phyloP scores from a whole-genome alignment of 192 early-diverging fungal species.

The Rhizophagus prolifer region DNA sequence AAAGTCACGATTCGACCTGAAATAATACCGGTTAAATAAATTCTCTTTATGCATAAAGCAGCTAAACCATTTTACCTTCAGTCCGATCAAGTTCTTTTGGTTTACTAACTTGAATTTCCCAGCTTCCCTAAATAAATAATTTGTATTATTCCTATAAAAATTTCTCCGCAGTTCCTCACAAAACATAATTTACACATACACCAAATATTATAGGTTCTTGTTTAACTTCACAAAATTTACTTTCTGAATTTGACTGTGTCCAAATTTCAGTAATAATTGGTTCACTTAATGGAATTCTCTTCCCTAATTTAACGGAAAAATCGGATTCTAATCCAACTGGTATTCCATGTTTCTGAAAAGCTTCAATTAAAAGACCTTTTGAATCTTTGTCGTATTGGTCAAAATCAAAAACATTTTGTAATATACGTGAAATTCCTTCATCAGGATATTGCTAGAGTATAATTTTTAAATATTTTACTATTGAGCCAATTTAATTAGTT shows the following conservation, averaged over 20 bases:
- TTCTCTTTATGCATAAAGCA: neutral
- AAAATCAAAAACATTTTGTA: conserved; percentile 84
- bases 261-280: conserved; percentile 58
- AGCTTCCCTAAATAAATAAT: conserved; percentile 46
- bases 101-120: conserved; percentile 50
- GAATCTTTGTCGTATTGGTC: conserved; percentile 71
- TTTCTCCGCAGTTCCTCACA: too few species aligned
- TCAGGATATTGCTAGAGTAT: conserved; percentile 53
- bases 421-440: conserved; percentile 64
- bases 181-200: conserved; percentile 16
- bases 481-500: neutral
- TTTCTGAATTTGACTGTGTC: conserved; percentile 37
- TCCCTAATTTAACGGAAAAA: conserved; percentile 61
- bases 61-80: conserved; percentile 36
- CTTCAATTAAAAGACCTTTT: conserved; percentile 68
- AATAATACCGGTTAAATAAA: neutral
- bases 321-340: conserved; percentile 69
- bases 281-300: conserved; percentile 47
- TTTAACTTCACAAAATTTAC: conserved; percentile 15
- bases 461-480: neutral
- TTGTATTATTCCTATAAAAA: conserved; percentile 31
- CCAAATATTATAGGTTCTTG: conserved; percentile 34
- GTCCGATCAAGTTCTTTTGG: conserved; percentile 56
- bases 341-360: conserved; percentile 72
- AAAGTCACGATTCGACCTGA: conserved; percentile 54